Evolutionary conservation across 163 green algal species (phyloP).

Genomic region (Chlamydomonas reinhardtii): DNA sequence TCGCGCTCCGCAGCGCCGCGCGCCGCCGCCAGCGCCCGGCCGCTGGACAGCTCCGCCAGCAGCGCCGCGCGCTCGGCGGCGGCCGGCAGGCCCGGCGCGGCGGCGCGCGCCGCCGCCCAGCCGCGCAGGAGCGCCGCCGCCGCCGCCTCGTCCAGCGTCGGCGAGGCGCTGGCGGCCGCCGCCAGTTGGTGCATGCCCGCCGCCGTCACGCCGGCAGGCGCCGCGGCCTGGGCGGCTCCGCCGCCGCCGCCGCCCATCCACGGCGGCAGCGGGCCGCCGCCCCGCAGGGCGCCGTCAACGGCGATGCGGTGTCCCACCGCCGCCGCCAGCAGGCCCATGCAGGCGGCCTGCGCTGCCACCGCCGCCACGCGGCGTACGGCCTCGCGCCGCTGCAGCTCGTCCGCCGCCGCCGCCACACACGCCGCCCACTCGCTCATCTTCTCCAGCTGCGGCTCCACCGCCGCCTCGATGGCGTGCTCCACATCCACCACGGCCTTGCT

Average conservation of each 20-base stretch:
- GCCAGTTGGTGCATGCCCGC: neutral
- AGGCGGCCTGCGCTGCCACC: slow-evolving; percentile 30
- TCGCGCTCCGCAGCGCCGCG: slow-evolving; percentile 14
- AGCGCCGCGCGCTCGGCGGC: slow-evolving; percentile 17
- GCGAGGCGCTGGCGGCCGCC: neutral
- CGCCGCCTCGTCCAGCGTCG: neutral
- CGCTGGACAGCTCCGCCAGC: slow-evolving; percentile 3
- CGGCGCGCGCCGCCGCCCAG: slow-evolving; percentile 39
- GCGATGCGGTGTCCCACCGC: slow-evolving; percentile 24
- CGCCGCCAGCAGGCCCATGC: slow-evolving; percentile 31
- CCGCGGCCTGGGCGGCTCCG: too few species aligned
- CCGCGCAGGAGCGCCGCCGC: slow-evolving; percentile 38
- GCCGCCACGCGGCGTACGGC: slow-evolving; percentile 26
- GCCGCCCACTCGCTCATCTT: slow-evolving; percentile 1
- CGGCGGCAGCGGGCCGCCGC: neutral
- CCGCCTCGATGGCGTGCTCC: too few species aligned
- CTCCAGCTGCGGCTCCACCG: too few species aligned
- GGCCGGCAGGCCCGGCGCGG: slow-evolving; percentile 1
- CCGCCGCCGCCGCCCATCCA: neutral
- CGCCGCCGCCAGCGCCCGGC: slow-evolving; percentile 1
- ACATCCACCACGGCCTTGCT: too few species aligned
- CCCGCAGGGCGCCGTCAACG: neutral
- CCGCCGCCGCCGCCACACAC: neutral
- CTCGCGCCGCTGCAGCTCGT: slow-evolving; percentile 7
- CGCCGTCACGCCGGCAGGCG: neutral